Base-by-base conservation (phyloP, 208 protist genomes). In the Trypanosoma vivax region DNA sequence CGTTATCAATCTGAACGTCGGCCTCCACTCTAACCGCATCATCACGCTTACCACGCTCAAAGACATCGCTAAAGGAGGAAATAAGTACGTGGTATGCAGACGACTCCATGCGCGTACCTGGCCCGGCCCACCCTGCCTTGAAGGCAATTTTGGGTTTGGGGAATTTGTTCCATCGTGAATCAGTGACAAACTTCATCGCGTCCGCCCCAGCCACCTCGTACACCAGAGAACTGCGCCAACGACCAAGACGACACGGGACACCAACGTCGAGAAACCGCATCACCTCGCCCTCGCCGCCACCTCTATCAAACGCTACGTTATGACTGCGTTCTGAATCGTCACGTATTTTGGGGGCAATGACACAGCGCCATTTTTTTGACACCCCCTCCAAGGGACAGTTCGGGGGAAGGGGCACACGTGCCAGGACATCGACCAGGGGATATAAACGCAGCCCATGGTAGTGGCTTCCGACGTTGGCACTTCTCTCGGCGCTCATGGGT, bases 321-420 rank as follows among this genome's bases (percentile, higher is more conserved):
- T 5, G 27, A 18, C 64, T 65, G 16, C 41, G 42, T 1, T 19
- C 40, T 1, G 38, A 46, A 0, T 42, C 41, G 2, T 60, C 50
- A 5, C 43, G 37, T 2, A 76, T 60, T n/a, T 68, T 59, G 16
- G 79, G 79, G 1, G 67, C 76, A 34, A 94, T 60, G 2, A 88
- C 71, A 42, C 88, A 95, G 2, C 88, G 75, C 88, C 83, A 95
- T 60, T 89, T 92, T 33, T 37, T 40, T 18, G 82, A 90, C 4
- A 95, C 58, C 5, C 47, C 35, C 0, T 45, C 53, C 3, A 82
- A 50, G 1, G 53, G 43, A 35, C 60, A 77, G 4, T 49, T 53
- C 1, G 58, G 27, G 10, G 86, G 86, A 0, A 94, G 64, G 0
- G 51, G 73, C 2, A 94, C 43, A 13, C 65, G 60, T 6, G 58